A percentile compares a stretch with the other conserved stretches of the same genome.
These are phyloP conservation scores for Gracilaria gracilis DNA, from an alignment of 23 red algal species.

Conservation along the genomic window DNA sequence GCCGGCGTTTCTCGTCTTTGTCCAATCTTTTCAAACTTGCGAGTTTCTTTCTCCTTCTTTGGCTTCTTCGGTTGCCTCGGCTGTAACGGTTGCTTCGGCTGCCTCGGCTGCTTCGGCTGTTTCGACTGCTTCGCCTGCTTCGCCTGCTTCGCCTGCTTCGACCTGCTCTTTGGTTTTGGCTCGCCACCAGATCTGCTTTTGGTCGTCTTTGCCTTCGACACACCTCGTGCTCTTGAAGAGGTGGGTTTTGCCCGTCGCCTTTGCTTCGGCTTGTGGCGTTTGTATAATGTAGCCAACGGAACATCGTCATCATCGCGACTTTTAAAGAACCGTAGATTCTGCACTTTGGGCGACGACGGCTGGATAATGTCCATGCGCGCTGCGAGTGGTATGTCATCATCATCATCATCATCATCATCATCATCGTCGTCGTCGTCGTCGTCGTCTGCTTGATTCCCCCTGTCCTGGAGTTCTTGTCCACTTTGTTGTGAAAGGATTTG, in stretches of 20 bases:
- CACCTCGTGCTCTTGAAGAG: background rate
- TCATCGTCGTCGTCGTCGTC: constrained; percentile 49
- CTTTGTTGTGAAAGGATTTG: background rate
- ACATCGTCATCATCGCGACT: constrained; percentile 38
- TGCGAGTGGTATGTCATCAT: constrained; percentile 32
- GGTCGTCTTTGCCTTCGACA: background rate
- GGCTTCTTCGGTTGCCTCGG: no score
- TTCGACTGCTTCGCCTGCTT: no score
- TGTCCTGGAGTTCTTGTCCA: background rate
- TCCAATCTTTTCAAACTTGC: constrained; percentile 86
- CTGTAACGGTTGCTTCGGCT: no score
- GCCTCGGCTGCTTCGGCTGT: no score
- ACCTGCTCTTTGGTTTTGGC: constrained; percentile 26
- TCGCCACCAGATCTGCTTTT: background rate
- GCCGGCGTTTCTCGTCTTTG: constrained; percentile 81
- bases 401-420: constrained; percentile 45
- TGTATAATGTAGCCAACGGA: constrained; percentile 24
- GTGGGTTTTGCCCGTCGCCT: background rate
- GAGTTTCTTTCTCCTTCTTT: constrained; percentile 38
- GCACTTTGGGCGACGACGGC: constrained; percentile 10
- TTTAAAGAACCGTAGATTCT: background rate
- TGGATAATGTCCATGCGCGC: background rate
- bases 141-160: constrained; percentile 6
- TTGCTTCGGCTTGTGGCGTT: constrained; percentile 15
- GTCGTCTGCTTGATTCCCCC: constrained; percentile 15